Base-by-base conservation (phyloP, 192 early-diverging fungal species). In the Coemansia sp. region DNA sequence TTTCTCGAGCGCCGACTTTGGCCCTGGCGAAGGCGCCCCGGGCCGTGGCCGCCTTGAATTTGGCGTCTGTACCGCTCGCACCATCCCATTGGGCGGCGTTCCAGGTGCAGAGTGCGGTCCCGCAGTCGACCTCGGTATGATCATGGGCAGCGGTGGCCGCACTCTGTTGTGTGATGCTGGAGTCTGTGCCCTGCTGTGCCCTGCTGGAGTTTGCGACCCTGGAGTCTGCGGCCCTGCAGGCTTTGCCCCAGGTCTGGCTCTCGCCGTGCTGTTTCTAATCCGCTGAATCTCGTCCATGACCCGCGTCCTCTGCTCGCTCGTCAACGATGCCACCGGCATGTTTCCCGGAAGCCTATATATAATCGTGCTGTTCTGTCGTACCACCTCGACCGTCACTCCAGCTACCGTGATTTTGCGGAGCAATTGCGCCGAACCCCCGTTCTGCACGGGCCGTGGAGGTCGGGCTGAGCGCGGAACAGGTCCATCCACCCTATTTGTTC, bases 201-300 rank as follows among this genome's bases (percentile, higher is more conserved):
- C 24, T n/a, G 63, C 8, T 5, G 62, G 21, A 11, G 14, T 12
- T 2, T 12, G 23, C n/a, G 24, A 15, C 14, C 25, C 39, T 23
- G 22, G 24, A 45, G 21, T 37, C 50, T 49, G 61, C 14, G 61
- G 3, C 2, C 41, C 58, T 5, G 24, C 17, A 6, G 62, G 50
- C 50, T 19, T 41, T 60, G 49, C 35, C 29, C 2, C 22, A 14
- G 32, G 17, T 32, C 54, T 29, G 14, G 19, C 32, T 24, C 23
- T 38, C 38, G 56, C 56, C 4, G 19, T 38, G 48, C 54, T 73
- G 64, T 56, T 66, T 0, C 75, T 63, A 37, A 73, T 52, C 10
- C 75, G 67, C 66, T 82, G 73, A 15, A 82, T 82, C 53, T 76
- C 79, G 19, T 54, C 57, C 79, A 82, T 82, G n/a, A 82, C 79